Percentiles rank a stretch among this genome's conserved stretches.
Evolutionary conservation across 139 green algal genomes (phyloP).

Genomic region (Penium margaritaceum): DNA sequence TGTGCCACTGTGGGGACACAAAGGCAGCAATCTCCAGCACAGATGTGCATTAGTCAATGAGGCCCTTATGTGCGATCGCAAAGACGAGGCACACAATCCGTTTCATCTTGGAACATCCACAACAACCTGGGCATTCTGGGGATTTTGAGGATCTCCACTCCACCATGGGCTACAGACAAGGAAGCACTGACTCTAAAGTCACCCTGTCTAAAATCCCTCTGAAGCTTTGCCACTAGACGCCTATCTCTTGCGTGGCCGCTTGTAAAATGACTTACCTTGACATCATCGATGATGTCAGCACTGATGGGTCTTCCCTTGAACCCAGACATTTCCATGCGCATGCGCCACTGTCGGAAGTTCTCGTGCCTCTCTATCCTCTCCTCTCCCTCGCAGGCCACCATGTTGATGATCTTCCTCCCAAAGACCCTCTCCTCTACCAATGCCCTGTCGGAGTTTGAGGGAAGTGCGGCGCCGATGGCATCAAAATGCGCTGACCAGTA

Average conservation of each 20-base stretch:
- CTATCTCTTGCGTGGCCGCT: not conserved
- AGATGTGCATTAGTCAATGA: not conserved
- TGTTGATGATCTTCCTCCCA: constrained; percentile 27
- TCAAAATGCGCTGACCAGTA: constrained; percentile 26
- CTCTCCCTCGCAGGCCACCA: constrained; percentile 20
- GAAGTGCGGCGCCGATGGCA: constrained; percentile 10
- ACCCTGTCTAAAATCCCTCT: too few relatives aligned
- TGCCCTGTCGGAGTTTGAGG: constrained; percentile 11
- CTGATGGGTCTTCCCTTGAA: constrained; percentile 6
- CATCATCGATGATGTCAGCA: constrained; percentile 18
- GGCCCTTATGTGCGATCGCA: not conserved
- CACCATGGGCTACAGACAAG: too few relatives aligned
- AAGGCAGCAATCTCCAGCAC: not conserved
- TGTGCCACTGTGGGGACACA: not conserved
- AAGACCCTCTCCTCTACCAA: constrained; percentile 25
- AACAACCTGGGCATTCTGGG: not conserved
- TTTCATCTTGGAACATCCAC: not conserved
- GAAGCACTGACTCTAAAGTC: too few relatives aligned
- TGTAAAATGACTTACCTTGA: constrained; percentile 2
- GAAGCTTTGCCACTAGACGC: not conserved
- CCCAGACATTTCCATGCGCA: constrained; percentile 6
- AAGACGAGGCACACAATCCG: not conserved
- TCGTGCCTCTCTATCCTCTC: constrained; percentile 26
- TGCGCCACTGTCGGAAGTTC: constrained; percentile 1
- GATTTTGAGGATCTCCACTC: too few relatives aligned